These are phyloP conservation scores for Linnemannia hyalina DNA, from an alignment of 192 early-diverging fungal species.

Conservation along the genomic window DNA sequence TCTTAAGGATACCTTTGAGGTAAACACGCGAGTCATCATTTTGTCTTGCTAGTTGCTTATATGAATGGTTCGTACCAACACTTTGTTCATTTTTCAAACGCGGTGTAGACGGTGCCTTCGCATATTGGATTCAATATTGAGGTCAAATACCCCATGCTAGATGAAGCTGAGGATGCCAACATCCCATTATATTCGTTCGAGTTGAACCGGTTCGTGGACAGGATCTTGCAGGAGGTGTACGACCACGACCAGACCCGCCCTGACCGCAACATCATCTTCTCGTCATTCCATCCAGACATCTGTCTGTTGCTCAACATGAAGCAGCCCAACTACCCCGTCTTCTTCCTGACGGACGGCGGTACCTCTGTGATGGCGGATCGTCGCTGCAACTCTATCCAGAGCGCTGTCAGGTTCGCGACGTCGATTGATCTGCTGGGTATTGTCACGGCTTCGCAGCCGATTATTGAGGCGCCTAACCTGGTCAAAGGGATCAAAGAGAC, in stretches of 20 bases:
- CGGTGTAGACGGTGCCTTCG: conserved; percentile 72
- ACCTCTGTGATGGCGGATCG: conserved; percentile 78
- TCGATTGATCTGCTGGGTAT: conserved; percentile 81
- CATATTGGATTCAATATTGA: conserved; percentile 94
- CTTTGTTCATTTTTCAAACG: background rate
- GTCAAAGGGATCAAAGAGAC: conserved; percentile 79
- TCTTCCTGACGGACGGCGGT: conserved; percentile 92
- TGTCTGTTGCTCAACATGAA: conserved; percentile 89
- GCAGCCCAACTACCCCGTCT: conserved; percentile 89
- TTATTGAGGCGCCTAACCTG: conserved; percentile 81
- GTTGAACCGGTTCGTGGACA: conserved; percentile 88
- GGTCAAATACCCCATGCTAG: conserved; percentile 94
- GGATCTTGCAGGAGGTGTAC: conserved; percentile 85
- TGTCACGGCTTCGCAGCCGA: conserved; percentile 80
- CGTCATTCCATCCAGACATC: conserved; percentile 93
- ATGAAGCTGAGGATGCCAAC: conserved; percentile 86
- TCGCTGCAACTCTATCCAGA: conserved; percentile 84
- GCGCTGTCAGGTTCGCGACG: conserved; percentile 84
- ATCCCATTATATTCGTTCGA: conserved; percentile 77
- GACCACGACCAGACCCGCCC: conserved; percentile 59
- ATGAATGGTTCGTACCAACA: background rate
- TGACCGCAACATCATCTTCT: conserved; percentile 87
- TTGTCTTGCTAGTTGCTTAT: background rate
- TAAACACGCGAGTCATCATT: conserved; percentile 7
- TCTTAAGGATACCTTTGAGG: conserved; percentile 80